phyloP scores from a whole-genome alignment of 108 stramenopile genomes.

The Conticribra weissflogii region DNA sequence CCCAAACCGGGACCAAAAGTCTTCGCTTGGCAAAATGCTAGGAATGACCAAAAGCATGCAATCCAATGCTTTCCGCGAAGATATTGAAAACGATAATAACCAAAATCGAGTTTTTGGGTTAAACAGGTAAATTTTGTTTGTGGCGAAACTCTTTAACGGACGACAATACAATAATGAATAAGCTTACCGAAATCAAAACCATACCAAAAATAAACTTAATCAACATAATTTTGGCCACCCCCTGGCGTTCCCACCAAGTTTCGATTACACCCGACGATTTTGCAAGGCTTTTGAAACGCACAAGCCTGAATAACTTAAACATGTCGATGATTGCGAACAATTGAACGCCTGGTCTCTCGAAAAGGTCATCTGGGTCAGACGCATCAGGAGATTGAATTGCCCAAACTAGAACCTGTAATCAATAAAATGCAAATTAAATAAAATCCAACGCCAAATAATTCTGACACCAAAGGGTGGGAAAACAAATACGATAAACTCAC shows the following conservation, averaged over 20 bases:
- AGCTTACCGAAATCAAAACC: neutral
- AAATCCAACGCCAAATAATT: neutral
- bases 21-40: slow-evolving; percentile 18
- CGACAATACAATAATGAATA: neutral
- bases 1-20: slow-evolving; percentile 34
- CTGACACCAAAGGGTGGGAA: neutral
- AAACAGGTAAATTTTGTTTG: neutral
- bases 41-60: slow-evolving; percentile 23
- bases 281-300: neutral
- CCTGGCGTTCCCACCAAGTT: neutral
- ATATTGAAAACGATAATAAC: neutral
- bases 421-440: neutral
- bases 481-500: neutral
- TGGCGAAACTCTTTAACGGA: neutral
- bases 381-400: neutral
- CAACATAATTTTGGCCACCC: neutral
- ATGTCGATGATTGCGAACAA: neutral
- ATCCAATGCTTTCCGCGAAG: slow-evolving; percentile 6
- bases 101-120: neutral
- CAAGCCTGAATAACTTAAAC: neutral
- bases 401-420: neutral
- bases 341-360: neutral
- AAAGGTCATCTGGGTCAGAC: neutral
- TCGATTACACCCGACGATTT: neutral
- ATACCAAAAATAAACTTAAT: neutral